A percentile compares a stretch with the other conserved stretches of the same genome.
Conservation (phyloP, 495 filamentous ascomycete species). For the Penicillium alfredii region DNA sequence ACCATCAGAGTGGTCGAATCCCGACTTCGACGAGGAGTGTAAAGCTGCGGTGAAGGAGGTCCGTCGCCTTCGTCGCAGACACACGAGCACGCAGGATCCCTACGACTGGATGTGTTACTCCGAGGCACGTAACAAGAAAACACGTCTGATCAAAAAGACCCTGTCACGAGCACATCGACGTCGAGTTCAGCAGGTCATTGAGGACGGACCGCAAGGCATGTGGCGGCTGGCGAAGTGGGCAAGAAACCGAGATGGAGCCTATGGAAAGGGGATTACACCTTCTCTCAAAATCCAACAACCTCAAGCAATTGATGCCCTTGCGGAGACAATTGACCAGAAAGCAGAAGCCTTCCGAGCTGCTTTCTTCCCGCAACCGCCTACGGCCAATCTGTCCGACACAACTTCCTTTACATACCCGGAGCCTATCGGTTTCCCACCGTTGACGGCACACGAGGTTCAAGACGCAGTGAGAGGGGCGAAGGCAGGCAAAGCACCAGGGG, state of each 20-base stretch:
- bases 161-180: slow-evolving; percentile 2
- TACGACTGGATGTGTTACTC: slow-evolving; percentile 4
- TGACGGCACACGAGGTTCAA: background rate
- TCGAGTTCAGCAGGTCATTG: slow-evolving; percentile 7
- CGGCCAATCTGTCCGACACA: slow-evolving; percentile 3
- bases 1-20: slow-evolving; percentile 6
- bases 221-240: slow-evolving; percentile 10
- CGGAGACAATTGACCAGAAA: background rate
- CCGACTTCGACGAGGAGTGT: slow-evolving; percentile 3
- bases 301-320: background rate
- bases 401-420: background rate
- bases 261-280: background rate
- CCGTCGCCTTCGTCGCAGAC: background rate
- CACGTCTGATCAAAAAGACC: slow-evolving; percentile 3
- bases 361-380: slow-evolving; percentile 1
- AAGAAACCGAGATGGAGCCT: background rate
- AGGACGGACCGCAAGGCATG: slow-evolving; percentile 3
- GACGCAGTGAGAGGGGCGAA: background rate
- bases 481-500: slow-evolving; percentile 3
- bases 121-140: slow-evolving; percentile 6
- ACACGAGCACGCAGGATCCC: slow-evolving; percentile 1
- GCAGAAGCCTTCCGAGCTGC: background rate
- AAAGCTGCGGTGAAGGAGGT: slow-evolving; percentile 1
- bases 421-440: background rate
- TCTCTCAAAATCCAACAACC: no score